Conservation (phyloP, 2,329 filamentous ascomycete species). For the Neofusicoccum kwambonambiense region DNA sequence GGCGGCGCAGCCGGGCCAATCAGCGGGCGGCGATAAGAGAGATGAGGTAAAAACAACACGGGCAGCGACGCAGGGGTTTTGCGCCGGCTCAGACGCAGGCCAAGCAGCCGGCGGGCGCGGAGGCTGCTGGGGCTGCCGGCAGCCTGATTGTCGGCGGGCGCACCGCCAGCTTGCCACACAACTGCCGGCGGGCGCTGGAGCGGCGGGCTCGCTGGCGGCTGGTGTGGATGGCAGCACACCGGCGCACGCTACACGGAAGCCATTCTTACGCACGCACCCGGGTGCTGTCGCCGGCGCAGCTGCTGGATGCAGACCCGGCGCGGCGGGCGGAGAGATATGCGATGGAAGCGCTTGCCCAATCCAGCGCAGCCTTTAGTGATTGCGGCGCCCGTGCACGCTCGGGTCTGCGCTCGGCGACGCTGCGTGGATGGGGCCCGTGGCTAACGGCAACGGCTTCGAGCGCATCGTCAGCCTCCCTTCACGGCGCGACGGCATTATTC, state of each 20-base stretch:
- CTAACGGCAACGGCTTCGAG: constrained; percentile 12
- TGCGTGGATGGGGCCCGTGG: constrained; percentile 10
- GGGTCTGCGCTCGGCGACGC: constrained; percentile 8
- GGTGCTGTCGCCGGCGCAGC: neutral
- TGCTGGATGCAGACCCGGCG: neutral
- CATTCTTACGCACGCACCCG: neutral
- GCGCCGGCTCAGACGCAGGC: constrained; percentile 8
- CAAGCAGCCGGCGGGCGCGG: constrained; percentile 1
- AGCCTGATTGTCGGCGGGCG: neutral
- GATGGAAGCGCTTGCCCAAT: constrained; percentile 12
- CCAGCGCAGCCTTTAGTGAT: constrained; percentile 6
- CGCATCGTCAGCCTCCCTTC: constrained; percentile 8
- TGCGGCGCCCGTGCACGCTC: neutral
- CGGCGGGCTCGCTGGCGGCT: neutral
- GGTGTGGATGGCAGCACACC: neutral
- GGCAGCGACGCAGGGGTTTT: constrained; percentile 1
- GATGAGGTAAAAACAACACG: constrained; percentile 10
- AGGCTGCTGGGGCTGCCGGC: neutral
- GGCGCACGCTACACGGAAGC: too few relatives aligned
- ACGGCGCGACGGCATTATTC: constrained; percentile 13
- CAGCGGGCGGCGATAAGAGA: constrained; percentile 1
- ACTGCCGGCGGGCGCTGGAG: neutral
- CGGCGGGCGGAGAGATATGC: constrained; percentile 14
- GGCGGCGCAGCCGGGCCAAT: neutral
- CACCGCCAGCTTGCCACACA: neutral